Percentiles rank a stretch among this genome's conserved stretches.
Conservation (phyloP, 129 eudicot species). For the Flaveria bidentis region DNA sequence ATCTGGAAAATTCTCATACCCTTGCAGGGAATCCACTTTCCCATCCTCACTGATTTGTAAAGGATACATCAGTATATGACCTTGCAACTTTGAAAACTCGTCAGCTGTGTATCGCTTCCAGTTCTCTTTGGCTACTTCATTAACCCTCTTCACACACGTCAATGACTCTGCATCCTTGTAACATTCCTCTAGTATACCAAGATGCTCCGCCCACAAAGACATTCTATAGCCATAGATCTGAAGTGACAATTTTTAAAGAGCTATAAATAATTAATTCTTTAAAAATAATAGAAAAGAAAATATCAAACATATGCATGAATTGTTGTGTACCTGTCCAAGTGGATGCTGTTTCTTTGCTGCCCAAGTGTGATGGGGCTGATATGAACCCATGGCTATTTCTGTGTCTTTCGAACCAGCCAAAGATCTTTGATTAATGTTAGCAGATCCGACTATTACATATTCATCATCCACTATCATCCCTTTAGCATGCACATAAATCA, state of each 20-base stretch:
- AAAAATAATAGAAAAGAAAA: not conserved
- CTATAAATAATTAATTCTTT: not conserved
- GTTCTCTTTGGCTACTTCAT: constrained; percentile 56
- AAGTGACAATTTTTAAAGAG: not conserved
- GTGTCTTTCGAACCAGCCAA: constrained; percentile 96
- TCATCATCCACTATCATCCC: constrained; percentile 98
- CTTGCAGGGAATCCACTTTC: constrained; percentile 54
- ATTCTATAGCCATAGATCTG: constrained; percentile 85
- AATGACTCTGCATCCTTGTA: constrained; percentile 50
- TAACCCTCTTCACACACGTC: constrained; percentile 74
- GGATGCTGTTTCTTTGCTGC: constrained; percentile 66
- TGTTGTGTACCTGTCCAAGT: constrained; percentile 67
- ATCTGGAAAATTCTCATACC: constrained; percentile 67
- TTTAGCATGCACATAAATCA: constrained; percentile 94
- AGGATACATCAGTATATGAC: constrained; percentile 78
- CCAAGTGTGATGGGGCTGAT: constrained; percentile 92
- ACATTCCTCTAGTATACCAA: constrained; percentile 48
- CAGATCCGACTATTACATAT: constrained; percentile 83
- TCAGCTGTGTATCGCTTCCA: constrained; percentile 52
- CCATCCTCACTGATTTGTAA: constrained; percentile 57
- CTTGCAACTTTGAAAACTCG: constrained; percentile 47
- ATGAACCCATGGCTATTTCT: constrained; percentile 95
- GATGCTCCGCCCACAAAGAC: constrained; percentile 90
- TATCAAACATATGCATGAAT: constrained; percentile 6
- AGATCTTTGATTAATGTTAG: constrained; percentile 91